Conservation (phyloP, 495 filamentous ascomycete genomes). For the Annulohypoxylon stygium region DNA sequence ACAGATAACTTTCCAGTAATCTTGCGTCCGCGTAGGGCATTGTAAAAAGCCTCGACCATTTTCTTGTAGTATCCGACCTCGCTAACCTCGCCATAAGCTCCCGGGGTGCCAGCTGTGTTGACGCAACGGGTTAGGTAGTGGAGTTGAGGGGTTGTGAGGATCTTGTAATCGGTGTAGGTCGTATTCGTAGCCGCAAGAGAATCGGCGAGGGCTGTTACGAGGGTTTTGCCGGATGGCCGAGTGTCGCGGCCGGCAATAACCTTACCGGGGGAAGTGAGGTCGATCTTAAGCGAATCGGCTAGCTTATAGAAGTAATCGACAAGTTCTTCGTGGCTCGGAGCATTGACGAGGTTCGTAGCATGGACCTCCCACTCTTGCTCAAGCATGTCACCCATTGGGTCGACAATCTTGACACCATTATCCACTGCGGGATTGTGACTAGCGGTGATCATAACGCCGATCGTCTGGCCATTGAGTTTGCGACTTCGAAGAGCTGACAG, state of each 20-base stretch:
- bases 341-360: constrained; percentile 89
- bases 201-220: constrained; percentile 81
- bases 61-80: constrained; percentile 97
- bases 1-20: constrained; percentile 79
- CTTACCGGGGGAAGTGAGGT: constrained; percentile 74
- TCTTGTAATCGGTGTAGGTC: constrained; percentile 82
- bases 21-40: constrained; percentile 80
- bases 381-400: constrained; percentile 98
- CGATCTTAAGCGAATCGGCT: constrained; percentile 78
- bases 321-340: constrained; percentile 77
- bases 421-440: constrained; percentile 97
- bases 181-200: constrained; percentile 80
- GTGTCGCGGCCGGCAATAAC: constrained; percentile 95
- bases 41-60: constrained; percentile 81
- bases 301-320: constrained; percentile 80
- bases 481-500: constrained; percentile 91
- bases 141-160: constrained; percentile 93
- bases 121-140: constrained; percentile 96
- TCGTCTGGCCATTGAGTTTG: constrained; percentile 87
- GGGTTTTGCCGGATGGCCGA: constrained; percentile 85
- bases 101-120: constrained; percentile 86
- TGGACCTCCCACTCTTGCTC: constrained; percentile 93
- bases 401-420: constrained; percentile 98
- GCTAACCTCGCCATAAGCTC: constrained; percentile 87
- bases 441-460: constrained; percentile 98